Conservation (phyloP, 176 grass and related monocot species). For the Eleusine indica region DNA sequence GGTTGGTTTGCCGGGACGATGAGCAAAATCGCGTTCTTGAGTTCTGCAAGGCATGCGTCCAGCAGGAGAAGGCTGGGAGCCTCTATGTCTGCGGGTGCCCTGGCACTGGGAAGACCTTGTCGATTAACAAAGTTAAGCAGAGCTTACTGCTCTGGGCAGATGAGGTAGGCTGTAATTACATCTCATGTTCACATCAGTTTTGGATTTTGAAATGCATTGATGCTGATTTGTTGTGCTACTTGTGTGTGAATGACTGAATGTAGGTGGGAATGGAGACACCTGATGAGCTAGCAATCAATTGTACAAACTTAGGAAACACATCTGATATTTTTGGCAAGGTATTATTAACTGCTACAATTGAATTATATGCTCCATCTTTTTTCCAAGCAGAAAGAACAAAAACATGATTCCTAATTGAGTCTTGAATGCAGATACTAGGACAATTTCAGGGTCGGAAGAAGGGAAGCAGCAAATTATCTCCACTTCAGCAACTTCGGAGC, state of each 20-base stretch:
- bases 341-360: not conserved
- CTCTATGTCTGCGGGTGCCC: constrained; percentile 86
- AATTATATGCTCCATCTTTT: constrained; percentile 12
- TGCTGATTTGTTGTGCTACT: constrained; percentile 19
- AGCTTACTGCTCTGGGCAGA: constrained; percentile 60
- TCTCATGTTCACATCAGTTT: constrained; percentile 1
- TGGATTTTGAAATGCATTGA: not conserved
- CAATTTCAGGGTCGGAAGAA: constrained; percentile 56
- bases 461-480: constrained; percentile 43
- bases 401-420: constrained; percentile 21
- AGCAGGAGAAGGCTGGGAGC: constrained; percentile 70
- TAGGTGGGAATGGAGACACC: constrained; percentile 65
- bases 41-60: constrained; percentile 64
- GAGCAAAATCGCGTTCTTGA: constrained; percentile 77
- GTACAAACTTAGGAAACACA: constrained; percentile 73
- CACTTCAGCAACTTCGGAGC: constrained; percentile 76
- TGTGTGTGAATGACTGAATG: not conserved
- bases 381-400: not conserved
- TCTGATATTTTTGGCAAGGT: constrained; percentile 91
- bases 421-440: constrained; percentile 74
- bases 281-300: constrained; percentile 80
- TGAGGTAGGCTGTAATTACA: constrained; percentile 48
- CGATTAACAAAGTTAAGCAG: constrained; percentile 69
- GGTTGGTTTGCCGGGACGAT: constrained; percentile 67
- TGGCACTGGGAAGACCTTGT: constrained; percentile 90